Evolutionary conservation across 2,329 filamentous ascomycete genomes (phyloP).

Genomic region (Pestalotiopsis fici): DNA sequence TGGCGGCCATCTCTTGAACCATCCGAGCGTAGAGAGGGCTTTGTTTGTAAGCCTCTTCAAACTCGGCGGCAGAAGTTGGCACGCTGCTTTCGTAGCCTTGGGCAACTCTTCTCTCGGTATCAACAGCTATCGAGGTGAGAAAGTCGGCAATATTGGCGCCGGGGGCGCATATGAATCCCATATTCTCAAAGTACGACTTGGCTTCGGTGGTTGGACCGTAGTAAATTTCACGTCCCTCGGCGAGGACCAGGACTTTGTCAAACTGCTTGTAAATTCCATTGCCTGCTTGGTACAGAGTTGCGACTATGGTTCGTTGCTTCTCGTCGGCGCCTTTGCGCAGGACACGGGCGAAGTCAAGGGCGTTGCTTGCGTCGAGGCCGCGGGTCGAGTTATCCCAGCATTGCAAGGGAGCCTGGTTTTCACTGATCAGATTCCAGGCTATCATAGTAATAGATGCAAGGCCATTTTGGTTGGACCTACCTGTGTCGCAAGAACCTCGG

Average conservation of each 20-base stretch:
- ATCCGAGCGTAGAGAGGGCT: slow-evolving; percentile 33
- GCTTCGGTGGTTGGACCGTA: slow-evolving; percentile 64
- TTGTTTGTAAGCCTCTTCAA: slow-evolving; percentile 45
- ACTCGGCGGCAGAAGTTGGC: slow-evolving; percentile 63
- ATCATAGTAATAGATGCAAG: slow-evolving; percentile 15
- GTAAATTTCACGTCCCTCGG: slow-evolving; percentile 67
- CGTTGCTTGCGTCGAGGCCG: slow-evolving; percentile 72
- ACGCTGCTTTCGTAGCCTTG: slow-evolving; percentile 56
- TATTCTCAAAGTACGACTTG: slow-evolving; percentile 64
- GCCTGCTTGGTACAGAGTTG: slow-evolving; percentile 71
- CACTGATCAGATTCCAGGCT: slow-evolving; percentile 21
- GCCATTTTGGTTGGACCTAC: not conserved
- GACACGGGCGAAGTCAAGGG: slow-evolving; percentile 69
- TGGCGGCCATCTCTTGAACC: not conserved
- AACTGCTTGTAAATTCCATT: slow-evolving; percentile 68
- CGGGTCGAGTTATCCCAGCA: slow-evolving; percentile 77
- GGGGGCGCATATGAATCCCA: slow-evolving; percentile 59
- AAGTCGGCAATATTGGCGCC: slow-evolving; percentile 67
- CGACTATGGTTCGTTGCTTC: slow-evolving; percentile 65
- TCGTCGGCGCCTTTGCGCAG: slow-evolving; percentile 68
- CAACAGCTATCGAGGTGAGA: slow-evolving; percentile 67
- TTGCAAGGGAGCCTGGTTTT: slow-evolving; percentile 53
- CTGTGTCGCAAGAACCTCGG: slow-evolving; percentile 55
- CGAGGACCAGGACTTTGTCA: slow-evolving; percentile 77
- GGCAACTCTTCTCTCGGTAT: slow-evolving; percentile 61